Percentiles rank a stretch among this genome's conserved stretches.
Conservation (phyloP, 768 basidiomycete genomes). For the Sporobolomyces pararoseus region DNA sequence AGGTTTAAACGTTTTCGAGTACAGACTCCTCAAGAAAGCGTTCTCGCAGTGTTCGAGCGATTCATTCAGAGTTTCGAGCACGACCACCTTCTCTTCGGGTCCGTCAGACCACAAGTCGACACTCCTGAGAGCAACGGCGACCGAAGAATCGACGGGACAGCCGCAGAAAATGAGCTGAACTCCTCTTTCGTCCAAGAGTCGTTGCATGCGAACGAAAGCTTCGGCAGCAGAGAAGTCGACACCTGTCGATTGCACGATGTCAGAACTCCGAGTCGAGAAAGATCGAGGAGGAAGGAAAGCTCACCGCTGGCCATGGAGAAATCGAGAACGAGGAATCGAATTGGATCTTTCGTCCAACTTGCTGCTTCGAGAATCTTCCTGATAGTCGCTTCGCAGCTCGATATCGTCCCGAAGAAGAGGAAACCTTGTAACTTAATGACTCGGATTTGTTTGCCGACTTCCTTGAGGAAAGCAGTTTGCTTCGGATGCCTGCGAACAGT, state of each 20-base stretch:
- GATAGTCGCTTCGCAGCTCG: conserved; percentile 81
- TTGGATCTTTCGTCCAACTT: conserved; percentile 67
- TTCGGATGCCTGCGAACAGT: conserved; percentile 75
- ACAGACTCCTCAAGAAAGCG: conserved; percentile 43
- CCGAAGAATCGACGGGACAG: conserved; percentile 58
- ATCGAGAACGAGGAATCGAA: conserved; percentile 87
- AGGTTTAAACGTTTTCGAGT: conserved; percentile 42
- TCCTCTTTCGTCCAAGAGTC: conserved; percentile 67
- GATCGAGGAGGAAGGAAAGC: neutral
- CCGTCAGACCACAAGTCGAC: conserved; percentile 68
- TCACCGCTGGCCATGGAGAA: conserved; percentile 62
- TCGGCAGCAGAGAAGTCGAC: conserved; percentile 94
- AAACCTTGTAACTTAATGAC: conserved; percentile 85
- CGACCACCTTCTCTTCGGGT: conserved; percentile 56
- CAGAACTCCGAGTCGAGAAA: too few relatives aligned
- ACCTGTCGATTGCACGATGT: conserved; percentile 53
- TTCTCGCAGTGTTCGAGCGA: conserved; percentile 65
- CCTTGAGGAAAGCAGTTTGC: conserved; percentile 73
- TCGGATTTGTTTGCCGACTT: conserved; percentile 80
- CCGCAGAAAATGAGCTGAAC: conserved; percentile 89
- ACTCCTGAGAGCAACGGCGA: conserved; percentile 68
- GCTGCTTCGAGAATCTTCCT: conserved; percentile 67
- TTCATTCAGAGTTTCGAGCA: conserved; percentile 77
- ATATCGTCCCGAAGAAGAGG: conserved; percentile 90
- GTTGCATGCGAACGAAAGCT: conserved; percentile 85